Evolutionary conservation across 2,329 filamentous ascomycete genomes (phyloP), one percentile per base, ranked within the genome.

Genomic region (Pestalotiopsis sp.): DNA sequence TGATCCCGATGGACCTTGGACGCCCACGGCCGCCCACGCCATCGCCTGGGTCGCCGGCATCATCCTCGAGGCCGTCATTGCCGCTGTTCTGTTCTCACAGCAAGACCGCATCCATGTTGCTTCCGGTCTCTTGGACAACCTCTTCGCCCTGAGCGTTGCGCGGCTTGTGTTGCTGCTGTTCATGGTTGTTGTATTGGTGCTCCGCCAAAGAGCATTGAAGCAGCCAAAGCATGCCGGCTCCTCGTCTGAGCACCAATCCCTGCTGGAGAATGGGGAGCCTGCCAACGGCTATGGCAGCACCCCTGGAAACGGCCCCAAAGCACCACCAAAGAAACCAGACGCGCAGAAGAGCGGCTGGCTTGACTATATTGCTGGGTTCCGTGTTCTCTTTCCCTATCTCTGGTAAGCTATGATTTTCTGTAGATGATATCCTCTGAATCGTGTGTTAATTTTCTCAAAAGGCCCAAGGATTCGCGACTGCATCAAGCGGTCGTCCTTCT

Each of bases 361-460:
- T 11, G 82, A 84, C 70, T 85, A 85, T 69, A 77, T 85, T 70
- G 78, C 81, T 13, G 83, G 83, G 0, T 85, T 84, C 70, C 72
- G 78, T 14, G 78, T 83, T 11, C 75, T 85, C 5, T 84, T 85
- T 40, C 83, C 83, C 2, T 85, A 83, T 58, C 74, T 85, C 1
- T 85, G 83, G 83, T 66, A 73, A 20, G 72, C 68, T 20, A 25
- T 3, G 49, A 20, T 1, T n/a, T 40, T 13, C 23, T 27, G 3
- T 11, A 40, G 23, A 64, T 69, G 23, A 64, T 69, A 36, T 61
- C 69, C 77, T 66, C 75, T 20, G n/a, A 14, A 72, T 66, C 20
- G 23, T 14, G 38, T 83, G 81, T 81, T 36, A 60, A 52, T 7
- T 5, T 6, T 52, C 14, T 17, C 23, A 25, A 60, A 27, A 66